Base-by-base conservation (phyloP, 2,329 filamentous ascomycete genomes). In the Aureobasidium sp. region DNA sequence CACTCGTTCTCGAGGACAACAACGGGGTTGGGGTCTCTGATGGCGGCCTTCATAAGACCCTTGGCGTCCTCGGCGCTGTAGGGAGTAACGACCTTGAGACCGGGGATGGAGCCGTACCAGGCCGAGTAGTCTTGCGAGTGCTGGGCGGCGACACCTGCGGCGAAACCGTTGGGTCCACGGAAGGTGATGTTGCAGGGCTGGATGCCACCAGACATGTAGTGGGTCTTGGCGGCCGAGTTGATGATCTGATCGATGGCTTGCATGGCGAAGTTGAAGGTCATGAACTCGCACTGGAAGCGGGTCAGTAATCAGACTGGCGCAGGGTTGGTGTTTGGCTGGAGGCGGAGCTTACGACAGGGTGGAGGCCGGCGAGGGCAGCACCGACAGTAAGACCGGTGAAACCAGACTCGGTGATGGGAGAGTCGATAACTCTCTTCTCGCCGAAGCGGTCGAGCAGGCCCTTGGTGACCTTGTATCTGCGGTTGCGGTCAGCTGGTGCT, bases 211-310 rank as follows among this genome's bases (percentile, higher is more conserved):
- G 94, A 97, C 94, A 99, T 99, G 84, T 99, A 99, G 74, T 99
- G 93, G 62, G 94, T 99, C 85, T 99, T 99, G 74, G 91, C 94
- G 70, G 83, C 94, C 54, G 93, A 97, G 86, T 99, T 99, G 85
- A 99, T 92, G 75, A 99, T 90, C 78, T 99, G 94, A 77, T 99
- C 94, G 78, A 99, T 99, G 75, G 94, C 91, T 82, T 99, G 94
- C 94, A 99, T 99, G 77, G 94, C 93, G 76, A 97, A 97, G 85
- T 99, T 99, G 86, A 96, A 97, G 73, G 94, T 99, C 94, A 99
- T 99, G 84, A 99, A 99, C 82, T 99, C 94, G 85, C 89, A 94
- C 90, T 94, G 68, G 57, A 14, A 42, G 8, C 5, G 42, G 19
- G 62, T 66, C 40, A 64, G 67, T 70, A 37, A 7, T 17, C 24